Conservation (phyloP, 116 monocot genomes). For the Zostera marina region DNA sequence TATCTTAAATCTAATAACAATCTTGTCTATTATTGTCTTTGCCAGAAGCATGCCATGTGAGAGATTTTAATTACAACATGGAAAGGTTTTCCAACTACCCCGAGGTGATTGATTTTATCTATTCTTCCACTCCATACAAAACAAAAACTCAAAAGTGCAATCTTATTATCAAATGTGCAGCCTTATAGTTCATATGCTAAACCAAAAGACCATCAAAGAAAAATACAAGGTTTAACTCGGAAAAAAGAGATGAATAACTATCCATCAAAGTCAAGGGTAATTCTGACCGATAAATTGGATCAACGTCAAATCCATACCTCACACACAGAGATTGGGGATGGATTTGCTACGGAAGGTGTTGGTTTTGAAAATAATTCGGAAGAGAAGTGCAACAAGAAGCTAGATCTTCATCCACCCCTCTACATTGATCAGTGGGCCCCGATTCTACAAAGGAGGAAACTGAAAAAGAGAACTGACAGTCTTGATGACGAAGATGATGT, state of each 20-base stretch:
- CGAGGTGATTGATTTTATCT: neutral
- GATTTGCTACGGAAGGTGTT: neutral
- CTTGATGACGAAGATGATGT: neutral
- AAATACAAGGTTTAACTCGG: neutral
- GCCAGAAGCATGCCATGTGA: conserved; percentile 3
- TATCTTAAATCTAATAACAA: neutral
- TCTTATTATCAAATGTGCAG: neutral
- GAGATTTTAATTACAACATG: conserved; percentile 2
- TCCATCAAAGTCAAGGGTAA: neutral
- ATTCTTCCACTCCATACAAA: no score
- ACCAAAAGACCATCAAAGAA: neutral
- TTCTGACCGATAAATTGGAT: conserved; percentile 1
- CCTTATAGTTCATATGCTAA: neutral
- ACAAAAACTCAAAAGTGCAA: no score
- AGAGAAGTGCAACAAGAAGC: neutral
- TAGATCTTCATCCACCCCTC: neutral
- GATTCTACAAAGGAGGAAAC: neutral
- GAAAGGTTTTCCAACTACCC: neutral
- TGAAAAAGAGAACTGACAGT: neutral
- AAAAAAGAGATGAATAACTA: neutral
- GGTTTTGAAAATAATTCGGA: neutral
- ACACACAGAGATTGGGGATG: neutral
- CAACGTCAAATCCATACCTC: neutral
- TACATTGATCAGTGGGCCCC: neutral
- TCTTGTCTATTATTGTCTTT: neutral